Evolutionary conservation across 306 rosid species (phyloP).

Genomic region (Vigna unguiculata): DNA sequence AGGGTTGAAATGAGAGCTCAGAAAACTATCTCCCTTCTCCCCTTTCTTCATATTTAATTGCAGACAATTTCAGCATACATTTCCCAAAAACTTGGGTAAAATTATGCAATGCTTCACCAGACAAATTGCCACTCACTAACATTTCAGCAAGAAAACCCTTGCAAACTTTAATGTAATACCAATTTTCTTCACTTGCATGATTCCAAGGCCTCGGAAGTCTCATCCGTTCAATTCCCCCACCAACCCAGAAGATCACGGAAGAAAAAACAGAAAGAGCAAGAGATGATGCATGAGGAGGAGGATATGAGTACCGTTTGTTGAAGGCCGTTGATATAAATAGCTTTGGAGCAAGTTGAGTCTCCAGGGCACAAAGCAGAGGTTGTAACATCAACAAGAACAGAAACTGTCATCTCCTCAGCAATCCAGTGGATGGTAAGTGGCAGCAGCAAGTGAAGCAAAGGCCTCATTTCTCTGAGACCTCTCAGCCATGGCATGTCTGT

Average conservation of each 20-base stretch:
- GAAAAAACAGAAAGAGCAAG: neutral
- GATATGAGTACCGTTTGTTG: conserved; percentile 67
- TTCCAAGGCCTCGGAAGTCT: neutral
- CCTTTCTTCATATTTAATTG: neutral
- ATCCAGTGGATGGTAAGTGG: conserved; percentile 78
- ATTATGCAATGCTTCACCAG: neutral
- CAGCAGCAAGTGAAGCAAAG: conserved; percentile 71
- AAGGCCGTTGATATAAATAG: conserved; percentile 69
- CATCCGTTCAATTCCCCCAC: neutral
- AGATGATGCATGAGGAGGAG: neutral
- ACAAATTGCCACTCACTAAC: neutral
- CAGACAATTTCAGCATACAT: neutral
- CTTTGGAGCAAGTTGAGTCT: conserved; percentile 64
- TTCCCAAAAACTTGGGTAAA: neutral
- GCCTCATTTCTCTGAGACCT: conserved; percentile 55
- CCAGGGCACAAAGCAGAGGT: conserved; percentile 67
- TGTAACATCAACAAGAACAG: conserved; percentile 84
- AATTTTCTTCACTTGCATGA: neutral
- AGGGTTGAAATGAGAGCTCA: neutral
- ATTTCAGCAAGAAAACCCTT: neutral
- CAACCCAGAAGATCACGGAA: neutral
- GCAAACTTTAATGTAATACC: neutral
- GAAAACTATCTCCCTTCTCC: too few relatives aligned
- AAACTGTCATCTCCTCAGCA: conserved; percentile 87
- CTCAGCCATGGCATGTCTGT: conserved; percentile 44